phyloP scores from a whole-genome alignment of 192 early-diverging fungal genomes.

The Spizellomyces punctatus region DNA sequence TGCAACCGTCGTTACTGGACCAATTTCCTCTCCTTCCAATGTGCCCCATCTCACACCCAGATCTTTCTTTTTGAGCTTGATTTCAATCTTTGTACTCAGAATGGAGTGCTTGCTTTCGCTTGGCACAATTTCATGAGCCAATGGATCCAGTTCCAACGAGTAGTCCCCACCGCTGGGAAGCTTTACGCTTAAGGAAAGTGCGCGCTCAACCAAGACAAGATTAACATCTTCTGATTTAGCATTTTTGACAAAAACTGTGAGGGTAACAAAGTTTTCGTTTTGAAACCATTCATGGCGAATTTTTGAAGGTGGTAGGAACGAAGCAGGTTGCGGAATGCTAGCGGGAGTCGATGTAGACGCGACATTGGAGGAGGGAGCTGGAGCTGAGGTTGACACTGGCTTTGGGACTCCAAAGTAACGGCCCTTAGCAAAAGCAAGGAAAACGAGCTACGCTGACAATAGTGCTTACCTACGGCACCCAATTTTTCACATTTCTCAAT shows the following conservation, averaged over 20 bases:
- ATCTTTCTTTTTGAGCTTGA: slow-evolving; percentile 66
- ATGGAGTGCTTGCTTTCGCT: slow-evolving; percentile 47
- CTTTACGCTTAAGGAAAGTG: slow-evolving; percentile 79
- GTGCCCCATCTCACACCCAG: slow-evolving; percentile 85
- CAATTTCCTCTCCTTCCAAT: slow-evolving; percentile 70
- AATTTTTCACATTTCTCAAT: slow-evolving; percentile 19
- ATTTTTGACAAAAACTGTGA: slow-evolving; percentile 92
- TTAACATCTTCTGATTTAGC: slow-evolving; percentile 43
- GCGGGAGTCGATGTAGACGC: slow-evolving; percentile 13
- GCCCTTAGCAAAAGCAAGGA: neutral
- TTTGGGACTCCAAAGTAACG: neutral
- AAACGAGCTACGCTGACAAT: neutral
- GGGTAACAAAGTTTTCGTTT: slow-evolving; percentile 83
- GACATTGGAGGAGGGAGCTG: slow-evolving; percentile 2
- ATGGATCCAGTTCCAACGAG: slow-evolving; percentile 89
- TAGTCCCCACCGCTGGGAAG: slow-evolving; percentile 82
- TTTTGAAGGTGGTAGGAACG: slow-evolving; percentile 49
- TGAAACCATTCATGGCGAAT: slow-evolving; percentile 98
- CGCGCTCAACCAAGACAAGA: slow-evolving; percentile 63
- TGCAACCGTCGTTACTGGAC: slow-evolving; percentile 39
- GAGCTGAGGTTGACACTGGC: neutral
- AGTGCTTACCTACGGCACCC: slow-evolving; percentile 18
- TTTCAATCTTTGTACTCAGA: slow-evolving; percentile 59
- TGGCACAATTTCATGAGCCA: slow-evolving; percentile 78
- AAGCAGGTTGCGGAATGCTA: slow-evolving; percentile 38